A percentile compares a stretch with the other conserved stretches of the same genome.
Evolutionary conservation across 495 filamentous ascomycete genomes (phyloP).

Genomic region (Talaromyces proteolyticus): DNA sequence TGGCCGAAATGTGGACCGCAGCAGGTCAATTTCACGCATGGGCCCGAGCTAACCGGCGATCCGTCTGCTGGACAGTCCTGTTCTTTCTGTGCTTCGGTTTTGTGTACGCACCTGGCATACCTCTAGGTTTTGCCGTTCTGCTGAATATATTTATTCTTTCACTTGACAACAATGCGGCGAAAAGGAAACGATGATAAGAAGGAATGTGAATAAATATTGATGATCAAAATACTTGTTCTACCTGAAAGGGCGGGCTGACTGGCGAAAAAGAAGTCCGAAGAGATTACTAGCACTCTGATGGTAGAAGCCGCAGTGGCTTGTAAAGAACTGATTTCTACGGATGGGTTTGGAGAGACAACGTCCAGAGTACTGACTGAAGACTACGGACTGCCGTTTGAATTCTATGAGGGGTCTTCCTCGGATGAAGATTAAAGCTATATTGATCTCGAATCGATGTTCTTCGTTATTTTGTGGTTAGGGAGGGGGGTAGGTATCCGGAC

Average conservation of each 20-base stretch:
- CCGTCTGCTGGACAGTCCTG: not conserved
- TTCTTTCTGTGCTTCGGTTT: not conserved
- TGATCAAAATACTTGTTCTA: too few species aligned
- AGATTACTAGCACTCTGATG: not conserved
- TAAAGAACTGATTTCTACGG: not conserved
- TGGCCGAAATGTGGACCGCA: not conserved
- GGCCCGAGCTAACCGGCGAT: not conserved
- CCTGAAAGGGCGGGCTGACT: too few species aligned
- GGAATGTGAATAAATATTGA: too few species aligned
- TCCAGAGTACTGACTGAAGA: not conserved
- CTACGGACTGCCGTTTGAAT: not conserved
- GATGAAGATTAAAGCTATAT: not conserved
- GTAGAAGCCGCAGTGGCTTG: not conserved
- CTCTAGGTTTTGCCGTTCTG: not conserved
- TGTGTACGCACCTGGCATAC: not conserved
- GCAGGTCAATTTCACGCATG: not conserved
- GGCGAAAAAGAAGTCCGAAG: not conserved
- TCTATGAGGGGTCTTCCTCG: not conserved
- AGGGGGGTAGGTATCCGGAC: too few species aligned
- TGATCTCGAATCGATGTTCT: not conserved
- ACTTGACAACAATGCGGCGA: not conserved
- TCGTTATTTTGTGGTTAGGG: too few species aligned
- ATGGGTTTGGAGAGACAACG: not conserved
- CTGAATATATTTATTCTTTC: not conserved
- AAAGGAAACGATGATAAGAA: not conserved